Conservation (phyloP, 2,329 filamentous ascomycete species). For the Claviceps capensis region DNA sequence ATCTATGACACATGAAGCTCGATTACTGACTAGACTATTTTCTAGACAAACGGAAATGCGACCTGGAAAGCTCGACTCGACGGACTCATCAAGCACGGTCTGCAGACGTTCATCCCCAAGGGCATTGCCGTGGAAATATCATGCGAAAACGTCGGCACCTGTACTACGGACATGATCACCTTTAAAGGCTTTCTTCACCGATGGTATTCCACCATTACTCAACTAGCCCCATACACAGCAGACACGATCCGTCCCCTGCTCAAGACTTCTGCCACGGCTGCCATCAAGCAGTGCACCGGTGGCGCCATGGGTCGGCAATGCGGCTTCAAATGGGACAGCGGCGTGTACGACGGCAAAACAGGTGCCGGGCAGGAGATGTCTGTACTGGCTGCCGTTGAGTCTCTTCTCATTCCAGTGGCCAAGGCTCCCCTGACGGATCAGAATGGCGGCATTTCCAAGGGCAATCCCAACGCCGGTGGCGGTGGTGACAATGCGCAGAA, state of each 20-base stretch:
- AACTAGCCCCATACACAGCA: constrained; percentile 40
- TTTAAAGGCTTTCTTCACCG: constrained; percentile 49
- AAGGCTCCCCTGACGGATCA: constrained; percentile 29
- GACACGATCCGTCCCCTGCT: constrained; percentile 37
- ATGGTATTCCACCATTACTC: constrained; percentile 39
- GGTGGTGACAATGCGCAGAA: constrained; percentile 21
- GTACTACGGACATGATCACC: constrained; percentile 48
- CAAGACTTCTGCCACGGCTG: constrained; percentile 36
- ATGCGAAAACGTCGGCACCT: constrained; percentile 41
- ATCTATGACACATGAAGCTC: background rate
- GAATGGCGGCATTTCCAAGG: constrained; percentile 37
- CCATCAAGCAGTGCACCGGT: constrained; percentile 40
- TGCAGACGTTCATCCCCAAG: constrained; percentile 37
- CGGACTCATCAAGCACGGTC: constrained; percentile 22
- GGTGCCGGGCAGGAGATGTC: constrained; percentile 49
- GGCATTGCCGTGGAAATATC: constrained; percentile 46
- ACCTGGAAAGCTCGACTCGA: constrained; percentile 39
- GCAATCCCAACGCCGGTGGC: constrained; percentile 28
- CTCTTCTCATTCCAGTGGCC: constrained; percentile 31
- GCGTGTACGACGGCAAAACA: constrained; percentile 36
- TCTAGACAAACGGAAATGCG: constrained; percentile 30
- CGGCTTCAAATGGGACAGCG: constrained; percentile 39
- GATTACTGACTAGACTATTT: background rate
- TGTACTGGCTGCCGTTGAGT: constrained; percentile 40
- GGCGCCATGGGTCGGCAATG: constrained; percentile 35